Base-by-base conservation (phyloP, 495 filamentous ascomycete species). In the Aspergillus taichungensis region DNA sequence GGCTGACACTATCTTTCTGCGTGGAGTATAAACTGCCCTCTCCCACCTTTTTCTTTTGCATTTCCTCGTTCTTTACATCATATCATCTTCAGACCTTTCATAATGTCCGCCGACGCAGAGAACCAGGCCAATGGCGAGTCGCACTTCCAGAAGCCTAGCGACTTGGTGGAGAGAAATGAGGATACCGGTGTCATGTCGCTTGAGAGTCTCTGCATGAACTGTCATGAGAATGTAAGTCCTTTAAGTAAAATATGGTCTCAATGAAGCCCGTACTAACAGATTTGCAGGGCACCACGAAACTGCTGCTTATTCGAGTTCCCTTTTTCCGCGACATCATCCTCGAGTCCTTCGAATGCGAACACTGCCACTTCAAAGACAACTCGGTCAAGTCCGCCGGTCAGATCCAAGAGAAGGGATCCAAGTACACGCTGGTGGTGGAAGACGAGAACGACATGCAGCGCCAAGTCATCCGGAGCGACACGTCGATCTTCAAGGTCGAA, bases 281-380 rank as follows among this genome's bases (percentile, higher is more conserved):
- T n/a, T n/a, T n/a, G n/a, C n/a, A 95, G 84, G 91, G 92, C 64
- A 80, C 64, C 0, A 98, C 92, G 8, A 79, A 85, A 38, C 74
- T 98, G 18, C 74, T 97, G 14, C 78, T 97, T 33, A 90, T 91
- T 37, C 79, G 82, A 38, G 94, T 99, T 13, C 94, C 92, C 13
- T 96, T 82, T 72, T 97, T 99, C 75, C 85, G 87, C 58, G 92
- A 99, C 61, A 79, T 97, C 47, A 87, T 99, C 50, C 77, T 99
- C 51, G 94, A 95, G 79, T 95, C 89, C 37, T 99, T 99, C 70
- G 78, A 78, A 48, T 99, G 92, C 68, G 76, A 83, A 1, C 77
- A 95, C 59, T 99, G 92, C 69, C 65, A 80, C 59, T 87, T 94
- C 64, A 74, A 79, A 45, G 91, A 96, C 71, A 89, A 88, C 61